Evolutionary conservation across 108 stramenopile species (phyloP), one percentile per base, ranked within the genome.

Genomic region (Aurantiochytrium sp.): DNA sequence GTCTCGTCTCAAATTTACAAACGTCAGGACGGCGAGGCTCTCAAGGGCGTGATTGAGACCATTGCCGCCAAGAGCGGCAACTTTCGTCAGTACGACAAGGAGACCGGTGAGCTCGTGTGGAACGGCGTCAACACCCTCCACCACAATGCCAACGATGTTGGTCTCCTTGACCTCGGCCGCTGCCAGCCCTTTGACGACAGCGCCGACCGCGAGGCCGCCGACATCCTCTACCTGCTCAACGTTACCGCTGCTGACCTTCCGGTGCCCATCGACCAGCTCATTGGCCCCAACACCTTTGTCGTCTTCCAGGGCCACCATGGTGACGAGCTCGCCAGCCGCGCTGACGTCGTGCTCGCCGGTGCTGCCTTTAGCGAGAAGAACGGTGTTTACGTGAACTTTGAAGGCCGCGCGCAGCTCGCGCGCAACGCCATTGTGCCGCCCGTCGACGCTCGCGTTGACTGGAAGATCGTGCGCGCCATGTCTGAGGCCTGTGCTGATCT

Each of bases 71-170:
- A 83, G 76, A 83, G 76, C 51, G 76, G 76, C 51, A 83, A 47
- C 76, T 47, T 83, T 23, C 76, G 76, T 45, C 76, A 83, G 76
- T 83, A 53, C 76, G 51, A 53, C 51, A 53, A 83, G 51, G 76
- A 83, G 51, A 69, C 35, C 64, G 76, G 76, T 16, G 76, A 83
- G 76, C 76, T 83, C 76, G 23, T 83, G 43, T 83, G 90, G 69
- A 91, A 91, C 88, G 90, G 87, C 71, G 89, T 91, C 60, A 91
- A 91, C 91, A 90, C 88, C 3, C 91, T 90, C 88, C 90, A 90
- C 49, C 90, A 91, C 23, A 88, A 89, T 72, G 90, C 91, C n/a
- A 91, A 91, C 90, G 91, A 91, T 87, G 88, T 90, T 71, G 91
- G 91, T n/a, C 91, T 91, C 25, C 90, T 88, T 6, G 91, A 90